phyloP scores from a whole-genome alignment of 768 basidiomycete species.

The Myochromella boudieri region DNA sequence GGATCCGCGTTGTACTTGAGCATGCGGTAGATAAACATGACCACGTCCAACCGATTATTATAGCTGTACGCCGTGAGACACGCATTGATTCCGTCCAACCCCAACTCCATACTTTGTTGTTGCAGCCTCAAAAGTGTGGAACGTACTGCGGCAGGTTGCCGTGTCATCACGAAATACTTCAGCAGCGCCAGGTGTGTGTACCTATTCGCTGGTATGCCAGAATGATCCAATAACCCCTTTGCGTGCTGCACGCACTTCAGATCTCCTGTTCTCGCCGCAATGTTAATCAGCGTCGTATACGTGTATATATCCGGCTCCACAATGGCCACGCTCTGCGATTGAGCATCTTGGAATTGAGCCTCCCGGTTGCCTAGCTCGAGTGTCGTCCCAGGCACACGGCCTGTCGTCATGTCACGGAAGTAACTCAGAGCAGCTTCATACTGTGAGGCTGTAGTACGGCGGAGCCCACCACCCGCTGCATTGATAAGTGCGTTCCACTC shows the following conservation, averaged over 20 bases:
- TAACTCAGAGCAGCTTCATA: constrained; percentile 61
- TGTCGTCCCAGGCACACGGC: constrained; percentile 40
- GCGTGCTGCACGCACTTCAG: constrained; percentile 48
- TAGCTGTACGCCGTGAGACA: constrained; percentile 69
- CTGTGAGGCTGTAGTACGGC: constrained; percentile 55
- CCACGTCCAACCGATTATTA: constrained; percentile 53
- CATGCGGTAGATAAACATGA: constrained; percentile 59
- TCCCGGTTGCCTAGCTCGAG: constrained; percentile 15
- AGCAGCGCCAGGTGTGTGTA: constrained; percentile 64
- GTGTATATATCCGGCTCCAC: constrained; percentile 65
- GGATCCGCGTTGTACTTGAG: constrained; percentile 54
- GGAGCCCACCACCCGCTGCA: constrained; percentile 63
- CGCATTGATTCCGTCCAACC: constrained; percentile 67
- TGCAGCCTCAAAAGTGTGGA: constrained; percentile 53
- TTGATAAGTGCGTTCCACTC: constrained; percentile 80
- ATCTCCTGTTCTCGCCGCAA: constrained; percentile 56
- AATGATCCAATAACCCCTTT: constrained; percentile 48
- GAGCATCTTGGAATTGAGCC: constrained; percentile 7
- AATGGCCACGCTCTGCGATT: no score
- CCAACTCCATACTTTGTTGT: constrained; percentile 49
- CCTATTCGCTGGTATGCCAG: constrained; percentile 56
- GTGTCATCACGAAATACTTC: constrained; percentile 48
- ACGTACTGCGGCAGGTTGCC: constrained; percentile 54
- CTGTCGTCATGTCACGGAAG: constrained; percentile 57
- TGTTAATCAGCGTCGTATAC: constrained; percentile 63